Base-by-base conservation (phyloP, 2,329 filamentous ascomycete species). In the Pseudocercospora ulei region DNA sequence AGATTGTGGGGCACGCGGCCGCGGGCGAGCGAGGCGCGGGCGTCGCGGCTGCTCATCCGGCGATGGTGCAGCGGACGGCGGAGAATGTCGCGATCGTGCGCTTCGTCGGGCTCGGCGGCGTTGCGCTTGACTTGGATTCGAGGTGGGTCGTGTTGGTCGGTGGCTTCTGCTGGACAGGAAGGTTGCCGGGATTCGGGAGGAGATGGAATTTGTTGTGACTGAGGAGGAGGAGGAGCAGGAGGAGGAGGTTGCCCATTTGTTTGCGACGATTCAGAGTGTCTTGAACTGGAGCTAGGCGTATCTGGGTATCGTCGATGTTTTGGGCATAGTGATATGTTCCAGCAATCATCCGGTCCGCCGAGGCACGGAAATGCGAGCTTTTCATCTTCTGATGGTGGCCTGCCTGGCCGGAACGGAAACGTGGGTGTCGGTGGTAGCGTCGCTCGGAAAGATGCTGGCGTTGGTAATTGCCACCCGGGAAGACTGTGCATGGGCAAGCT, bases 1-100 rank as follows among this genome's bases (percentile, higher is more conserved):
- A 66, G 61, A 44, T 66, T 67, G 55, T 67, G 65, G 2, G 49
- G 49, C 4, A 52, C 45, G 5, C 49, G 45, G 14, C 45, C 39
- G 5, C 46, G 38, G 9, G 41, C 35, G n/a, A 44, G 8, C 2
- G 34, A 30, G 7, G 38, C 18, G 18, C 35, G 38, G n/a, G 34
- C 7, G 23, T 43, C 27, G 6, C 40, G 33, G 9, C 19, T 34
- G 12, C 12, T 36, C 18, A 34, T 31, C 20, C 20, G 14, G 26
- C 35, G 28, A 25, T 35, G 30, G 11, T 24, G 19, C 18, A 34
- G 26, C 7, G 35, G 35, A 5, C 23, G 29, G 12, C 18, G 38
- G 7, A n/a, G n/a, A n/a, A n/a, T n/a, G n/a, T 11, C 25, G 19
- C 24, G 26, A 4, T 24, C 25, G 19, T 35, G 33, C 14, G 36